A percentile compares a stretch with the other conserved stretches of the same genome.
Evolutionary conservation across 257 asterid species (phyloP).

Genomic region (Nicotiana undulata): DNA sequence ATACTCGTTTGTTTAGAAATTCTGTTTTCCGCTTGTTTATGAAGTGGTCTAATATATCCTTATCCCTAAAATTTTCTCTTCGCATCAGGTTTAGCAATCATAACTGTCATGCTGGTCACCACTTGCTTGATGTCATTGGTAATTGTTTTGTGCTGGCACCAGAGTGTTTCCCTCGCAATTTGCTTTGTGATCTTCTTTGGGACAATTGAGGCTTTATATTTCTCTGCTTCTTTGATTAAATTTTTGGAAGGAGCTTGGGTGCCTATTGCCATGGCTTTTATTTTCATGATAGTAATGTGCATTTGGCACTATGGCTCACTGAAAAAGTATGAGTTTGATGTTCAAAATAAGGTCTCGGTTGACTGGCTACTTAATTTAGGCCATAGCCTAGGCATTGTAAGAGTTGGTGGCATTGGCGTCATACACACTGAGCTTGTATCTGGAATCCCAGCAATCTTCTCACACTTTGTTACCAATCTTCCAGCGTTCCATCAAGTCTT

Average conservation of each 20-base stretch:
- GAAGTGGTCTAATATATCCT: neutral
- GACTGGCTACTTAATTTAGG: conserved; percentile 78
- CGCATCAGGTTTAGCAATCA: conserved; percentile 73
- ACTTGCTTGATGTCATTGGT: conserved; percentile 90
- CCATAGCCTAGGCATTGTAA: conserved; percentile 71
- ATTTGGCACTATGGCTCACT: conserved; percentile 79
- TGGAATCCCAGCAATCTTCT: conserved; percentile 83
- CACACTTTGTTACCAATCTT: conserved; percentile 82
- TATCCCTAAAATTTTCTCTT: neutral
- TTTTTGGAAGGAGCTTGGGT: conserved; percentile 96
- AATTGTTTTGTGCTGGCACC: conserved; percentile 79
- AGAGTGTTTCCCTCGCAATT: conserved; percentile 44
- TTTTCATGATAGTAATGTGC: conserved; percentile 64
- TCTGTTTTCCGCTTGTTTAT: neutral
- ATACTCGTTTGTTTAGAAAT: neutral
- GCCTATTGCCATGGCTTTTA: conserved; percentile 57
- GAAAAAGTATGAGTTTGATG: conserved; percentile 71
- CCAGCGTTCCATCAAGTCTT: conserved; percentile 94
- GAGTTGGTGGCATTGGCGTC: conserved; percentile 82
- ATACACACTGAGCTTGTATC: conserved; percentile 83
- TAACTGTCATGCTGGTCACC: conserved; percentile 91
- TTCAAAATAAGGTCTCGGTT: conserved; percentile 74
- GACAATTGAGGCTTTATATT: conserved; percentile 62
- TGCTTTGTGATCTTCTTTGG: conserved; percentile 71
- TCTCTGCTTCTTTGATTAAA: conserved; percentile 72